These are phyloP conservation scores for Evernia prunastri DNA, from an alignment of 495 filamentous ascomycete genomes.

Conservation along the genomic window DNA sequence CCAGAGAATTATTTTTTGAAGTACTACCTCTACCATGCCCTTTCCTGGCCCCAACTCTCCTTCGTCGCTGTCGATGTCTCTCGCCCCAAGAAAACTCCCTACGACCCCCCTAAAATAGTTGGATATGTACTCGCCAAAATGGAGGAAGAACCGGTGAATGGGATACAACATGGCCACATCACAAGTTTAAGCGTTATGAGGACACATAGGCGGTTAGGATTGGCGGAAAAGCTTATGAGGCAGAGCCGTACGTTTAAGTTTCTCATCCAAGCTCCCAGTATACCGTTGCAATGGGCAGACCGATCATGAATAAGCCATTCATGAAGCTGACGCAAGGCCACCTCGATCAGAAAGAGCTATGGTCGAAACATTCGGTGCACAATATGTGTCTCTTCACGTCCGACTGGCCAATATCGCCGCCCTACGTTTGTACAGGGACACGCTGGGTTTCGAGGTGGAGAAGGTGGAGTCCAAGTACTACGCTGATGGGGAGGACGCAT, in stretches of 20 bases:
- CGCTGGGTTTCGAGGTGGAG: constrained; percentile 83
- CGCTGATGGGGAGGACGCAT: constrained; percentile 95
- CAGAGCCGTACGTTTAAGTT: constrained; percentile 75
- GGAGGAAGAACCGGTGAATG: constrained; percentile 94
- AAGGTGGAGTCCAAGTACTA: constrained; percentile 94
- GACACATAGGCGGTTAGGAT: constrained; percentile 81
- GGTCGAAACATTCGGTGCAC: constrained; percentile 84
- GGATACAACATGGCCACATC: constrained; percentile 91
- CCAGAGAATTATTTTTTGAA: constrained; percentile 99
- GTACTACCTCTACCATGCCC: constrained; percentile 99
- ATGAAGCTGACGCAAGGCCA: neutral
- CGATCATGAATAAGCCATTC: neutral
- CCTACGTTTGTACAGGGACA: constrained; percentile 85
- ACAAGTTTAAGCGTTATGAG: constrained; percentile 93
- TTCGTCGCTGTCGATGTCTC: constrained; percentile 91
- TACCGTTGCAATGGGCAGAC: neutral
- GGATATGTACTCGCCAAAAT: constrained; percentile 99
- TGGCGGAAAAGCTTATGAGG: constrained; percentile 95
- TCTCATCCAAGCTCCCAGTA: no score
- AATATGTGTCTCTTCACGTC: constrained; percentile 93
- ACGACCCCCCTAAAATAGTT: constrained; percentile 94
- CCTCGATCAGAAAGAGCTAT: constrained; percentile 72
- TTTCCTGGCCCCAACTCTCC: constrained; percentile 94
- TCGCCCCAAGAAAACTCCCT: constrained; percentile 61
- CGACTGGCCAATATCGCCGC: constrained; percentile 89